phyloP scores from a whole-genome alignment of 2,329 filamentous ascomycete species.

The Blumeriella jaapii region DNA sequence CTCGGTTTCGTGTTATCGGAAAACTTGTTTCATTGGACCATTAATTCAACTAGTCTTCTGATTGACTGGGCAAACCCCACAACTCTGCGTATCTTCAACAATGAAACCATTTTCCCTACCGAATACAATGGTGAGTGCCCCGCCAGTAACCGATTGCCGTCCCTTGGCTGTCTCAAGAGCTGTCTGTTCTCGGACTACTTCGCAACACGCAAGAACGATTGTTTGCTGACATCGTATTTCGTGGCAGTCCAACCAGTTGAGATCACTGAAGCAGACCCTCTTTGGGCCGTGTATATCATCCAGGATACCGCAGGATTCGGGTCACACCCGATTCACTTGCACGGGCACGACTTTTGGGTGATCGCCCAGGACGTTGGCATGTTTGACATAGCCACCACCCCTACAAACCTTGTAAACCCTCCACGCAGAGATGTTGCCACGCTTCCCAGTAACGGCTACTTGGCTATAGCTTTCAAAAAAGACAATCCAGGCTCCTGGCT shows the following conservation, averaged over 20 bases:
- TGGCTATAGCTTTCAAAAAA: conserved; percentile 25
- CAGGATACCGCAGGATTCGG: conserved; percentile 17
- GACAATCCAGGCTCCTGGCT: conserved; percentile 27
- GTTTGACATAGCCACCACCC: conserved; percentile 22
- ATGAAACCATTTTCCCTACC: conserved; percentile 23
- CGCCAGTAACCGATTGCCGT: conserved; percentile 6
- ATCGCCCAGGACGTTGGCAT: conserved; percentile 34
- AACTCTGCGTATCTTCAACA: conserved; percentile 26
- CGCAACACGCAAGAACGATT: too few relatives aligned
- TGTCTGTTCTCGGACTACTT: too few relatives aligned
- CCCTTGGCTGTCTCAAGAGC: background rate
- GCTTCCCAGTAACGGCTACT: conserved; percentile 28
- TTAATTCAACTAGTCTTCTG: conserved; percentile 36
- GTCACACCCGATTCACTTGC: conserved; percentile 33
- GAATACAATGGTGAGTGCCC: conserved; percentile 24
- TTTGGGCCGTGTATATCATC: conserved; percentile 23
- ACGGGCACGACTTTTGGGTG: conserved; percentile 40
- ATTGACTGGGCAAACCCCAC: conserved; percentile 39
- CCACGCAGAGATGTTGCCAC: conserved; percentile 41
- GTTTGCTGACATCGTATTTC: too few relatives aligned
- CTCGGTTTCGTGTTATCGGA: conserved; percentile 12
- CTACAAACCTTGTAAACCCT: conserved; percentile 32
- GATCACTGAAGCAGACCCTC: conserved; percentile 13
- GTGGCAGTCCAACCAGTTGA: conserved; percentile 1
- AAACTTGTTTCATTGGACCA: conserved; percentile 35